Base-by-base conservation (phyloP, 441 rosid genomes). In the Hypseocharis bilobata region DNA sequence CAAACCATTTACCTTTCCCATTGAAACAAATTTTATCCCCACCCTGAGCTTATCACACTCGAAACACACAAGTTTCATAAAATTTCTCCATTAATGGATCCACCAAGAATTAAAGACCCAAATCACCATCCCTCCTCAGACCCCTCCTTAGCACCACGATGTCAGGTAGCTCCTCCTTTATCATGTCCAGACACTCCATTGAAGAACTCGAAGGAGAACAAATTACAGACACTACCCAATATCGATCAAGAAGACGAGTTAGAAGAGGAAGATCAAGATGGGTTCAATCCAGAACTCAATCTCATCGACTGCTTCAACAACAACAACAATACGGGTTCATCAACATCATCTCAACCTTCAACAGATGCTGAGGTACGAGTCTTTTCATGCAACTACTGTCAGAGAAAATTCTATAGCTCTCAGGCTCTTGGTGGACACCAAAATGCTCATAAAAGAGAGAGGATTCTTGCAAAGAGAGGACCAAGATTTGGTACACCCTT, bases 351-450 rank as follows among this genome's bases (percentile, higher is more conserved):
- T n/a, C 68, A 69, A 36, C 57, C 44, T 17, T 62, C 71, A 69
- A 20, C 81, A 1, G 80, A 69, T 23, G 68, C 47, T 14, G 86
- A 89, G 66, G 87, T 80, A 61, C 72, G 86, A 72, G 86, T 87
- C 2, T 88, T 90, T 83, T 77, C 89, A 25, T 90, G 96, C 78
- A 86, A 82, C 81, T 90, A 86, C 60, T 90, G 96, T 69, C 90
- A 86, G 67, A 84, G 92, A 62, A 84, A 82, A 61, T 90, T 90
- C 82, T 86, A 84, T 65, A 88, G 89, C 70, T 90, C 92, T 38
- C 96, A 90, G 75, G 96, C 96, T 6, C 86, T 90, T 3, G 96
- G 96, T 45, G 96, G 96, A 2, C 96, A 90, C 66, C 96, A 90
- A 72, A 90, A 90, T 76, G 96, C 96, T 4, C 96, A 90, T 69